phyloP scores from a whole-genome alignment of 139 green algal genomes.

The Klebsormidium nitens region DNA sequence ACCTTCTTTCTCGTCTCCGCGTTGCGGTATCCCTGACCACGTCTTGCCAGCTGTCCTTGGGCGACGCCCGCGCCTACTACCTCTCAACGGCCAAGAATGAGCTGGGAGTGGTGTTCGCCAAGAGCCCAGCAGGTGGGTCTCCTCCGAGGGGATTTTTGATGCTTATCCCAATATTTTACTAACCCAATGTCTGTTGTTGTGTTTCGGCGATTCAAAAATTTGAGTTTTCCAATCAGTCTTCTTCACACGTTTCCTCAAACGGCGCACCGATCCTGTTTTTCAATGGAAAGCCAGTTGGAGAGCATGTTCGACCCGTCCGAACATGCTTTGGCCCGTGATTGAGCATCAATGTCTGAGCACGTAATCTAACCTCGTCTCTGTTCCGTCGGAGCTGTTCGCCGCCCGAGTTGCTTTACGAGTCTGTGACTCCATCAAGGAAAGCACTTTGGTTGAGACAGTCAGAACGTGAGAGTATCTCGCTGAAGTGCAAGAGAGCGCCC shows the following conservation, averaged over 20 bases:
- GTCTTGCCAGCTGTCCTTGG: slow-evolving; percentile 63
- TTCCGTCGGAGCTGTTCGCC: no score
- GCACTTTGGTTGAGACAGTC: no score
- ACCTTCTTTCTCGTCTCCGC: no score
- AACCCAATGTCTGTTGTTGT: not conserved
- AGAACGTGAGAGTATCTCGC: no score
- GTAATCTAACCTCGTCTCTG: no score
- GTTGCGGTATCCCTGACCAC: no score
- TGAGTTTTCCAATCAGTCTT: not conserved
- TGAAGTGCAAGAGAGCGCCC: no score
- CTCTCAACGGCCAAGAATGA: slow-evolving; percentile 83
- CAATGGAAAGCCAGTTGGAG: not conserved
- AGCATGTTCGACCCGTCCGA: not conserved
- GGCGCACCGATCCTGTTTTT: not conserved
- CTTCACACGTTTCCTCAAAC: no score
- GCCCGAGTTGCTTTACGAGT: no score
- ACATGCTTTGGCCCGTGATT: no score
- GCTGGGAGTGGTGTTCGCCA: slow-evolving; percentile 84
- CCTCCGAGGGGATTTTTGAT: not conserved
- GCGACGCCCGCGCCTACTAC: slow-evolving; percentile 79
- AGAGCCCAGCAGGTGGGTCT: slow-evolving; percentile 45
- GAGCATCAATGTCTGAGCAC: no score
- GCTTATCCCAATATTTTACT: not conserved
- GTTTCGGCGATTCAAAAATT: not conserved
- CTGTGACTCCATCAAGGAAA: no score